These are phyloP conservation scores for Omphalea diandra DNA, from an alignment of 441 rosid species.

Conservation along the genomic window DNA sequence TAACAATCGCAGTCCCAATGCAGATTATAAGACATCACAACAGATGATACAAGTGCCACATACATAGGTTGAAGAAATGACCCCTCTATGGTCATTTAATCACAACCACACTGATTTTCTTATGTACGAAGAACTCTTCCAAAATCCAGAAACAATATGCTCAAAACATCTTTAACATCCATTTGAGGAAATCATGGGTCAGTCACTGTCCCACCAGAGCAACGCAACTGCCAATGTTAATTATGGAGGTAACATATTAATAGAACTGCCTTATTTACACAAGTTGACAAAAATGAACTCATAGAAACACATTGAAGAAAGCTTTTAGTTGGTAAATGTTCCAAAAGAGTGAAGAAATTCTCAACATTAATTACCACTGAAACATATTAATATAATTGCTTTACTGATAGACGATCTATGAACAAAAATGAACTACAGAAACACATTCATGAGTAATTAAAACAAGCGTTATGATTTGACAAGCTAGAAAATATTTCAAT, in stretches of 20 bases:
- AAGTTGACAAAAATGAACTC: not conserved
- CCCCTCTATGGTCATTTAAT: not conserved
- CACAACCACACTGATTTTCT: not conserved
- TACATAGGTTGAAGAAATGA: not conserved
- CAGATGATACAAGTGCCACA: not conserved
- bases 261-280: no score
- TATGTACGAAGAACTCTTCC: not conserved
- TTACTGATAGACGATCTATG: no score
- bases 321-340: no score
- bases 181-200: not conserved
- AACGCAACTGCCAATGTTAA: not conserved
- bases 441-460: not conserved
- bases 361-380: no score
- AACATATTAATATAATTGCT: no score
- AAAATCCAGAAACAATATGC: not conserved
- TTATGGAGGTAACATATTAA: not conserved
- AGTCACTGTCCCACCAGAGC: not conserved
- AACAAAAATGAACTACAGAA: no score
- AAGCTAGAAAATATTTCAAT: conserved; percentile 16
- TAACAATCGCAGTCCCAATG: not conserved
- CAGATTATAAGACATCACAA: not conserved
- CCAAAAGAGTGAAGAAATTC: no score
- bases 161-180: not conserved
- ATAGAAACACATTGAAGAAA: not conserved
- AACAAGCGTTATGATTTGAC: not conserved